These are phyloP conservation scores for Glycine tomentella DNA, from an alignment of 306 rosid species.

Conservation along the genomic window DNA sequence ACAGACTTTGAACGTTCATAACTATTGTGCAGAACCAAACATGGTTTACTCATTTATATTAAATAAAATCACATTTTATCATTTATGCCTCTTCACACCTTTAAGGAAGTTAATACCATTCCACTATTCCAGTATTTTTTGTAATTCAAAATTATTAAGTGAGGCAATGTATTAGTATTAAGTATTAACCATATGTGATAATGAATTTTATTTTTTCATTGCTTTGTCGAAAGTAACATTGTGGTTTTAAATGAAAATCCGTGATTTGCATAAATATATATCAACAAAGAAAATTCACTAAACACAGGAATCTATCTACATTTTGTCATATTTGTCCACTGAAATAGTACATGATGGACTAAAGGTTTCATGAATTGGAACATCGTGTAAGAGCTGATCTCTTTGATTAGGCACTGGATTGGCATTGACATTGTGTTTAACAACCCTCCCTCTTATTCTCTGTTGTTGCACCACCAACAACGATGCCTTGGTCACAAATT, in stretches of 20 bases:
- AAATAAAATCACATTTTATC: too few species aligned
- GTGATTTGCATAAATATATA: too few species aligned
- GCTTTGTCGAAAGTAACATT: too few species aligned
- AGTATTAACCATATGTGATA: not conserved
- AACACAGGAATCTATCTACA: not conserved
- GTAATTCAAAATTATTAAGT: too few species aligned
- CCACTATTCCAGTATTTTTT: too few species aligned
- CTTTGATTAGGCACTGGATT: not conserved
- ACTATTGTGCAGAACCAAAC: not conserved
- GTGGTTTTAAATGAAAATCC: too few species aligned
- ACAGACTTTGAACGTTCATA: not conserved
- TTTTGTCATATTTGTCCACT: conserved; percentile 29
- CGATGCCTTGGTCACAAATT: conserved; percentile 59
- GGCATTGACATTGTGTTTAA: not conserved
- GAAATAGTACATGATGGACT: conserved; percentile 56
- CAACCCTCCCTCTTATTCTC: conserved; percentile 53
- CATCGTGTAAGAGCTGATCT: conserved; percentile 44
- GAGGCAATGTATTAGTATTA: too few species aligned
- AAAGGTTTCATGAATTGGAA: conserved; percentile 3
- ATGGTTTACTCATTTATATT: not conserved
- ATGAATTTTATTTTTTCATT: not conserved
- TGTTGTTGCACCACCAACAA: conserved; percentile 76
- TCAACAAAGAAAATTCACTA: too few species aligned
- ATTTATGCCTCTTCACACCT: too few species aligned
- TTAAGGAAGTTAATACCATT: too few species aligned